Conservation (phyloP, 2,329 filamentous ascomycete species). For the Cladosporium sp. region DNA sequence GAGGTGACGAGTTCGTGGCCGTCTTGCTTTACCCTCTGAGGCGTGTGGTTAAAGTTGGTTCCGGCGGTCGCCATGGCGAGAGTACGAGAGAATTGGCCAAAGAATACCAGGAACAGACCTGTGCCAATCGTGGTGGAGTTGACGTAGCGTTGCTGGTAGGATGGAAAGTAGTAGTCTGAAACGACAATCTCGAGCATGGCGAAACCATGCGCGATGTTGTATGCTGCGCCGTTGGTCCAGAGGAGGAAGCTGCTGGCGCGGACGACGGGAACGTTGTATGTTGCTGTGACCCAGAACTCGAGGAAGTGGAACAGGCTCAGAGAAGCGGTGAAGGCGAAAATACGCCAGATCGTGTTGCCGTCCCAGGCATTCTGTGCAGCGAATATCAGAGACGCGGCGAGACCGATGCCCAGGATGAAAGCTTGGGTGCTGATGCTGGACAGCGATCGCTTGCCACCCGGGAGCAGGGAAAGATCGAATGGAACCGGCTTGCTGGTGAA, state of each 20-base stretch:
- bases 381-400: slow-evolving; percentile 37
- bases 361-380: slow-evolving; percentile 24
- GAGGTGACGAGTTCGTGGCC: slow-evolving; percentile 79
- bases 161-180: slow-evolving; percentile 57
- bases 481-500: slow-evolving; percentile 18
- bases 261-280: slow-evolving; percentile 75
- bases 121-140: slow-evolving; percentile 42
- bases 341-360: slow-evolving; percentile 51
- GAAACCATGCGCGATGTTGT: slow-evolving; percentile 76
- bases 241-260: slow-evolving; percentile 77
- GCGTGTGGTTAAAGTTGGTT: slow-evolving; percentile 83
- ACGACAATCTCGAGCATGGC: slow-evolving; percentile 73
- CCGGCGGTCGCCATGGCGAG: slow-evolving; percentile 87
- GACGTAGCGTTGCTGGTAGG: slow-evolving; percentile 43
- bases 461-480: slow-evolving; percentile 40
- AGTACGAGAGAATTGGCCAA: slow-evolving; percentile 76
- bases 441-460: slow-evolving; percentile 46
- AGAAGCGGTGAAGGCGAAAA: slow-evolving; percentile 63
- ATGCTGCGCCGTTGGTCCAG: slow-evolving; percentile 78
- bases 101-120: slow-evolving; percentile 63
- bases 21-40: slow-evolving; percentile 68
- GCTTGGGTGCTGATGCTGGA: slow-evolving; percentile 49
- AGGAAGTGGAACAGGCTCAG: slow-evolving; percentile 90
- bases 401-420: slow-evolving; percentile 45
- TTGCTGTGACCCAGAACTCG: slow-evolving; percentile 89